Evolutionary conservation across 768 basidiomycete species (phyloP).

Genomic region (Neoboletus magnificus): DNA sequence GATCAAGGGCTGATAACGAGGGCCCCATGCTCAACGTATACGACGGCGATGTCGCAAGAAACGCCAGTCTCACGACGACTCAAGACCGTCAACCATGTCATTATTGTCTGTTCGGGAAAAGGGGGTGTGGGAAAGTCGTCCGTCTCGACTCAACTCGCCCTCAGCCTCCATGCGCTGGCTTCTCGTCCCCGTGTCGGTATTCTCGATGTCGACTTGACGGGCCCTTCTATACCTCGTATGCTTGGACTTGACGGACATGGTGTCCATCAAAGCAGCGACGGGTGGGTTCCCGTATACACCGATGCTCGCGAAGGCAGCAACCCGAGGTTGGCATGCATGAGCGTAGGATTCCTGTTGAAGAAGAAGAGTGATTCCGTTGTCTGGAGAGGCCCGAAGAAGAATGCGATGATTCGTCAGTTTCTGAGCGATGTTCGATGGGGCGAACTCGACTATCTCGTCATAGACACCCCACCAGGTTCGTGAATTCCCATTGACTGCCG

Average conservation of each 20-base stretch:
- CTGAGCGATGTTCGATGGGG: slow-evolving; percentile 95
- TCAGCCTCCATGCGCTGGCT: slow-evolving; percentile 73
- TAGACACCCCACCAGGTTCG: slow-evolving; percentile 96
- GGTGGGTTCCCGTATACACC: slow-evolving; percentile 98
- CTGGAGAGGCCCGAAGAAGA: slow-evolving; percentile 98
- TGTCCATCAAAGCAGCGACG: slow-evolving; percentile 91
- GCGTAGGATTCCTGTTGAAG: slow-evolving; percentile 91
- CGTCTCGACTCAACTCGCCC: slow-evolving; percentile 85
- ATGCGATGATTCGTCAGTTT: slow-evolving; percentile 97
- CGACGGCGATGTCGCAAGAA: slow-evolving; percentile 32
- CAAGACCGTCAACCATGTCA: slow-evolving; percentile 71
- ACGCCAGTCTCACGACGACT: slow-evolving; percentile 73
- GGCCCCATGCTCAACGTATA: no score
- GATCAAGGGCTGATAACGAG: background rate
- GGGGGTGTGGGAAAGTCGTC: slow-evolving; percentile 99
- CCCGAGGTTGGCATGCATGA: slow-evolving; percentile 88
- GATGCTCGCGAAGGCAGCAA: slow-evolving; percentile 54
- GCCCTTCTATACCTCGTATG: slow-evolving; percentile 95
- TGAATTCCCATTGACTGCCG: slow-evolving; percentile 5
- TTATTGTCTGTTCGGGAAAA: slow-evolving; percentile 94
- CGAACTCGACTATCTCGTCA: slow-evolving; percentile 85
- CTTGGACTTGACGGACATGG: slow-evolving; percentile 82
- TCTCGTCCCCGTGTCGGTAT: slow-evolving; percentile 77
- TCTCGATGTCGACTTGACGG: slow-evolving; percentile 90
- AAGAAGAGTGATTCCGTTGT: slow-evolving; percentile 91